Base-by-base conservation (phyloP, 805 yeast genomes). In the Cyberlindnera americana region DNA sequence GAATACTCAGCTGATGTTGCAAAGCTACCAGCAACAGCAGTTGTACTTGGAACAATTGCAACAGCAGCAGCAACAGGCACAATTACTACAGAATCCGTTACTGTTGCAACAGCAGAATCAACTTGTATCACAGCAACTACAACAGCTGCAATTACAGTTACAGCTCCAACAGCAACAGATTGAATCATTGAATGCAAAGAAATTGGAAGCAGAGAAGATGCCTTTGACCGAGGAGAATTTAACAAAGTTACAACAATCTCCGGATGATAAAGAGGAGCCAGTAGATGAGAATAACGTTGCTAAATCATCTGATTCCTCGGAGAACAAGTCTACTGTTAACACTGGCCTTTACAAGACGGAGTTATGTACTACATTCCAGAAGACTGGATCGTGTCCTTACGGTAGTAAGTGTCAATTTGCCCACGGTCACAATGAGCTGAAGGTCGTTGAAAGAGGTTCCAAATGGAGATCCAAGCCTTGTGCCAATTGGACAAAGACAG, bases 331-430 rank as follows among this genome's bases (percentile, higher is more conserved):
- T 7, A 11, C 31, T 12, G 43, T 43, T 17, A 46, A 81, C 59
- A 79, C 85, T 23, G 83, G 77, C 49, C 70, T 89, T 28, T 89
- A 87, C 74, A 89, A 89, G 65, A 90, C 97, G 0, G 97, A 89
- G 62, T 70, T 90, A 40, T 89, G 97, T 62, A 83, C 81, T 28
- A 81, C 90, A 19, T 89, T 72, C 59, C 75, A 78, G 56, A 78
- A 75, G 52, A 73, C 77, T 48, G 84, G 85, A 18, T 55, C 61
- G 37, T 89, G 97, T 60, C 95, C 95, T 13, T 89, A 89, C 59
- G 95, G 95, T 2, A 73, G 75, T 49, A 89, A 89, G 66, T 89
- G 97, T 61, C 96, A 89, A 65, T 89, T 89, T 71, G 96, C 96
- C 6, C 97, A 89, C 57, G 96, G 97, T 15, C 70, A 75, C 28